phyloP scores from a whole-genome alignment of 2,329 filamentous ascomycete species.

The Fusarium nurragi region DNA sequence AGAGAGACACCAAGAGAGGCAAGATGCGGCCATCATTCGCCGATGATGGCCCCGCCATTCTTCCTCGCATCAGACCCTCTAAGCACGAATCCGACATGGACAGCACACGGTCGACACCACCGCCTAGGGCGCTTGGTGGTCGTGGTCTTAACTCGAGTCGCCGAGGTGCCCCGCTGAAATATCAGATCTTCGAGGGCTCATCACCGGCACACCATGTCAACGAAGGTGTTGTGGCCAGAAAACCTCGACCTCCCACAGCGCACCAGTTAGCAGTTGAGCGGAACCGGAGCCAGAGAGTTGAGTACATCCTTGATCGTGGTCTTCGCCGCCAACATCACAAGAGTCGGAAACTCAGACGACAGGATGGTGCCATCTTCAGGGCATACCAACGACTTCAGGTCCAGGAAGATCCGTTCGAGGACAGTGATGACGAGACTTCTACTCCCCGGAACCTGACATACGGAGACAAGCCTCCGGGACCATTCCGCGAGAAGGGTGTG shows the following conservation, averaged over 20 bases:
- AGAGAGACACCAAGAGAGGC: conserved; percentile 68
- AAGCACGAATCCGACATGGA: conserved; percentile 65
- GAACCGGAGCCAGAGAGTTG: conserved; percentile 81
- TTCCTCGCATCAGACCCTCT: conserved; percentile 70
- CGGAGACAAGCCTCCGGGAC: conserved; percentile 45
- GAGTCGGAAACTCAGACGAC: conserved; percentile 68
- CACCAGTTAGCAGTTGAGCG: conserved; percentile 84
- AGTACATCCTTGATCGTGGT: conserved; percentile 81
- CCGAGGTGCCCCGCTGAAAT: conserved; percentile 62
- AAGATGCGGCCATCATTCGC: conserved; percentile 53
- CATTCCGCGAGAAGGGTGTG: conserved; percentile 66
- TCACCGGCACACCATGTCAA: conserved; percentile 66
- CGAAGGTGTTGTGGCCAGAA: conserved; percentile 66
- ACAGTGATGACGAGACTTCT: conserved; percentile 69
- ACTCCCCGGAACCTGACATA: conserved; percentile 47
- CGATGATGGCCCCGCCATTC: conserved; percentile 66
- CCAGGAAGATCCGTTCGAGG: conserved; percentile 65
- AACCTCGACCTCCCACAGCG: conserved; percentile 79
- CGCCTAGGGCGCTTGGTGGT: conserved; percentile 48
- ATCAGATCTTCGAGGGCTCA: conserved; percentile 68
- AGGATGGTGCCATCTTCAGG: conserved; percentile 73
- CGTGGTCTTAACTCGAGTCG: conserved; percentile 46
- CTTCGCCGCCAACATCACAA: conserved; percentile 72
- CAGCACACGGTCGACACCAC: conserved; percentile 56
- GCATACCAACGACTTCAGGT: conserved; percentile 71